Base-by-base conservation (phyloP, 2,329 filamentous ascomycete species). In the Aphanoascus verrucosus region DNA sequence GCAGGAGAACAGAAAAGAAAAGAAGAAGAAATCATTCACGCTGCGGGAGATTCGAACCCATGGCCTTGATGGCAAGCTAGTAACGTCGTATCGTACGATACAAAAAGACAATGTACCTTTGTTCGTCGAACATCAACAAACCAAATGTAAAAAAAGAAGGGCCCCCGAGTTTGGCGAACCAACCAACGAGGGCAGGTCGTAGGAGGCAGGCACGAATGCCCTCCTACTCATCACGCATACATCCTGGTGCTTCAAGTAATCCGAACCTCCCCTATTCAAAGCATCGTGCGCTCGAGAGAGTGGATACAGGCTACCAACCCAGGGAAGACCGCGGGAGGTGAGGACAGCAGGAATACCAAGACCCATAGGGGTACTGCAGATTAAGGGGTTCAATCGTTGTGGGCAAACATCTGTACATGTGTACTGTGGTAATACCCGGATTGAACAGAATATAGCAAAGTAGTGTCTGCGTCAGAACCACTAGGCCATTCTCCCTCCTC, bases 311-410 rank as follows among this genome's bases (percentile, higher is more conserved):
- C 8, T 6, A 15, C 47, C 20, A 28, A 31, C 32, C 35, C 38
- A 42, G 47, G 47, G n/a, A 17, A 41, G 35, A 23, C 14, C 38
- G 38, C 48, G 28, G 23, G 9, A n/a, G 20, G 32, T 7, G 37
- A 37, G 19, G 34, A 19, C n/a, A 38, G 47, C 14, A 35, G 43
- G 19, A 45, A 12, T 28, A 15, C 47, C 17, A 41, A 49, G 35
- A 17, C 34, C 17, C 35, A 40, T 41, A 15, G 17, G 19, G 32
- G 47, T 37, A 51, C 48, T 31, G 48, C 48, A 28, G n/a, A 32
- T 51, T 51, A 42, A 42, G 35, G 46, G 46, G 35, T 49, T 20
- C 15, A 40, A 40, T 11, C 37, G 37, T 14, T 40, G 37, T 40
- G 23, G n/a, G n/a, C n/a, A n/a, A 44, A 47, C 32, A 8, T 41